Conservation (phyloP, 441 rosid genomes). For the Euphorbia schlechtendalii region DNA sequence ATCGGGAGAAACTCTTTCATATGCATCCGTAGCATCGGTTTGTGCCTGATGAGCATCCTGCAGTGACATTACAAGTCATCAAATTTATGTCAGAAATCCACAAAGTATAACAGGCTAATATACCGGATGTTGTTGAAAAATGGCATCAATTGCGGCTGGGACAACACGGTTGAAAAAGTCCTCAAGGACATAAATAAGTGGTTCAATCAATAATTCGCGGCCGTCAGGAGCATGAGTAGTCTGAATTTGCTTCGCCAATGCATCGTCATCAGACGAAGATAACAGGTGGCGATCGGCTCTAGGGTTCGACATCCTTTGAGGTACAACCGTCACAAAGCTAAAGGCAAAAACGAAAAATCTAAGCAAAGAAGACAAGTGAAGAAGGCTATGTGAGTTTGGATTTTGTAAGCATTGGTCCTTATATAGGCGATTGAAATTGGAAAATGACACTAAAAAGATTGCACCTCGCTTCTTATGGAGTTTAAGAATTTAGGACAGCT, state of each 20-base stretch:
- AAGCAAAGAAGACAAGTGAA: not conserved
- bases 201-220: constrained; percentile 33
- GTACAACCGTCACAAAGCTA: constrained; percentile 18
- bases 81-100: not conserved
- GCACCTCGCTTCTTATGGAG: constrained; percentile 46
- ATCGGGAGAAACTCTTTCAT: constrained; percentile 33
- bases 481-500: constrained; percentile 25
- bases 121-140: constrained; percentile 15
- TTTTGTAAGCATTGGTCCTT: constrained; percentile 15
- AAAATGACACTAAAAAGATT: constrained; percentile 21
- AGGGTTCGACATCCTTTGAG: constrained; percentile 2
- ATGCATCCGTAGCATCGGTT: constrained; percentile 35
- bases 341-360: constrained; percentile 4
- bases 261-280: constrained; percentile 46
- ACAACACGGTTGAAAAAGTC: constrained; percentile 38
- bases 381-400: constrained; percentile 12
- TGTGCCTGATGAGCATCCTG: constrained; percentile 27
- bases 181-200: constrained; percentile 42
- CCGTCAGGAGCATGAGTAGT: constrained; percentile 58
- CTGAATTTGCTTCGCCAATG: constrained; percentile 45
- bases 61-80: not conserved
- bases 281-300: constrained; percentile 32
- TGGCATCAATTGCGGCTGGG: constrained; percentile 1
- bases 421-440: constrained; percentile 23
- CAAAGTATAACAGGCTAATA: too few species aligned